Conservation (phyloP, 305 asterid genomes). For the Fraxinus xanthoxyloides region DNA sequence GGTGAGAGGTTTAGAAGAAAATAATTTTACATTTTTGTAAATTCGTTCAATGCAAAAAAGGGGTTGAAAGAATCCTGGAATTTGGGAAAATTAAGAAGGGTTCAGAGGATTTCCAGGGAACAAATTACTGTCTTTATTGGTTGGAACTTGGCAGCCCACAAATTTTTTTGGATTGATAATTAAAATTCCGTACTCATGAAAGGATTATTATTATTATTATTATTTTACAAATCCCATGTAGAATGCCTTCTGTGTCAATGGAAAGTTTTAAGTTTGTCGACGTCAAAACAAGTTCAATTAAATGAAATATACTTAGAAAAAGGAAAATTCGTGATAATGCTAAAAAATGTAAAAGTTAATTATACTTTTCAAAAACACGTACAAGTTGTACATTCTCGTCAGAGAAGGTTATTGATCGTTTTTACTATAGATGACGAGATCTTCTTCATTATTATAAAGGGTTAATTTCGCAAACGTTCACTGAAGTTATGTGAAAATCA, state of each 20-base stretch:
- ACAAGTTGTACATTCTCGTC: neutral
- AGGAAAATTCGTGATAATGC: neutral
- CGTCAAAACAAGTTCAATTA: neutral
- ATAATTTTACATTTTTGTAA: neutral
- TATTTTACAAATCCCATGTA: neutral
- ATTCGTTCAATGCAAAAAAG: neutral
- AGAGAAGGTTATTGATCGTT: neutral
- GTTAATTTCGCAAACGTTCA: no score
- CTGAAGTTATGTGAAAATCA: no score
- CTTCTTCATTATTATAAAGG: neutral
- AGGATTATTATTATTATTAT: neutral
- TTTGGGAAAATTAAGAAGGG: neutral
- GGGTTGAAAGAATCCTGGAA: constrained; percentile 1
- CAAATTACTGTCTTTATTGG: neutral
- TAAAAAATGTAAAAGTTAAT: neutral
- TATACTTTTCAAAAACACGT: neutral
- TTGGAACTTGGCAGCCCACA: neutral
- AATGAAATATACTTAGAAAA: neutral
- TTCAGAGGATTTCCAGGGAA: constrained; percentile 2
- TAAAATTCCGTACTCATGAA: neutral
- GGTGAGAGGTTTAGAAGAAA: constrained; percentile 1
- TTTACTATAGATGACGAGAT: neutral
- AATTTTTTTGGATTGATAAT: neutral
- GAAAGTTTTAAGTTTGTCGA: neutral
- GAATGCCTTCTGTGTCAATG: neutral